Evolutionary conservation across 164 flowering plant genomes (phyloP), one percentile per base, ranked within the genome.

Genomic region (grape (Vitis vinifera)): DNA sequence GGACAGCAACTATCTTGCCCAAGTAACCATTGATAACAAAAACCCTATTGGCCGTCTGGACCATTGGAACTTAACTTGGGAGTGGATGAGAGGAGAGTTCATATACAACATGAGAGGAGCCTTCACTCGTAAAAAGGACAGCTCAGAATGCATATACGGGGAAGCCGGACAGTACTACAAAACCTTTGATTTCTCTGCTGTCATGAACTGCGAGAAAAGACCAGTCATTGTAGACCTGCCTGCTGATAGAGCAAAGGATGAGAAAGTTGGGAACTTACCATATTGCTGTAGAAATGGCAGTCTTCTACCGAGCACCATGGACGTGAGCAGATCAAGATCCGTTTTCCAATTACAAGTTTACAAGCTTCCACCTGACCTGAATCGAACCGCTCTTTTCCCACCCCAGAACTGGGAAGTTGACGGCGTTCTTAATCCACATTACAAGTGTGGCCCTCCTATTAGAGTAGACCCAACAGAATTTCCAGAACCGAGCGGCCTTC

Each of bases 61-160:
- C 69, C 89, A 79, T 51, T 93, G 98, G 98, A 93, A 93, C 78
- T 52, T 91, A 8, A 91, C 97, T 0, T 93, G 94, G 94, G 97
- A 93, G 47, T 91, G 98, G 98, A 85, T 79, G 91, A 76, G 88
- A 15, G 91, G 90, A 48, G 97, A 91, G 78, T 93, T 93, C 86
- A 91, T 93, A 12, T 29, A 74, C 79, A 44, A 72, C 74, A 88
- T 93, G 94, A 71, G 81, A 62, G 98, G 97, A 44, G 97, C 98
- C 19, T 87, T 73, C 82, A 85, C 97, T 9, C 84, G 72, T 72
- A 62, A 37, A 11, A 80, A 56, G 44, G 92, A 88, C 71, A 50
- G 53, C 17, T 67, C 93, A 2, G 85, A 74, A 0, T 93, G 98
- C 82, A 55, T 93, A 48, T 87, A 86, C 16, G 94, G 98, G 50